These are phyloP conservation scores for Mycena filopes DNA, from an alignment of 768 basidiomycete genomes.

Conservation along the genomic window DNA sequence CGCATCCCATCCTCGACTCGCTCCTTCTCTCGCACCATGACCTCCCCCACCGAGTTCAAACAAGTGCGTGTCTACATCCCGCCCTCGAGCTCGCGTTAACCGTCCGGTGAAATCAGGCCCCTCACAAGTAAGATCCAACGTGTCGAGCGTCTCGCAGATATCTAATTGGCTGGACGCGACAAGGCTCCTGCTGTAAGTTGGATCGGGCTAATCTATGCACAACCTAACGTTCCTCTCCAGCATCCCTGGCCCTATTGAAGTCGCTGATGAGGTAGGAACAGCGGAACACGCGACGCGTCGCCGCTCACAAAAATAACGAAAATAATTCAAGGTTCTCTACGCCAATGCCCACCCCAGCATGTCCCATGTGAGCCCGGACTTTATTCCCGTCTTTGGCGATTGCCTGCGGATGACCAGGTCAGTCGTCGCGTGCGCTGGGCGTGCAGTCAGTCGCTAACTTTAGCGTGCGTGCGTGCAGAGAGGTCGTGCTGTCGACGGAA, in stretches of 20 bases:
- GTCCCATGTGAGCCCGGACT: conserved; percentile 90
- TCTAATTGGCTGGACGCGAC: conserved; percentile 34
- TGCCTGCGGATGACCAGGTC: conserved; percentile 87
- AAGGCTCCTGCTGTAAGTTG: conserved; percentile 63
- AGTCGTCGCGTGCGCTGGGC: conserved; percentile 30
- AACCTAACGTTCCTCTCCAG: conserved; percentile 45
- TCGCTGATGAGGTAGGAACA: conserved; percentile 55
- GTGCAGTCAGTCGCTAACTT: neutral
- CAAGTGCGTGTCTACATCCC: conserved; percentile 41
- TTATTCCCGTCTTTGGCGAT: conserved; percentile 89
- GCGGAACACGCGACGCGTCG: conserved; percentile 22
- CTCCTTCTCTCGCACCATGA: conserved; percentile 34
- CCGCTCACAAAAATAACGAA: neutral
- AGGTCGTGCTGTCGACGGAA: conserved; percentile 80
- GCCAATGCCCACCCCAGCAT: conserved; percentile 94
- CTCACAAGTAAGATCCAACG: conserved; percentile 57
- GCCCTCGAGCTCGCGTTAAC: conserved; percentile 26
- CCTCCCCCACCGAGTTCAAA: conserved; percentile 41
- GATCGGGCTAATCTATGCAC: conserved; percentile 3
- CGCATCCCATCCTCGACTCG: neutral
- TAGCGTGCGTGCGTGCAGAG: conserved; percentile 52
- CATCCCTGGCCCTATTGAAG: conserved; percentile 73
- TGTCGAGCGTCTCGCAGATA: neutral
- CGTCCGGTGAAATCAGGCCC: conserved; percentile 44
- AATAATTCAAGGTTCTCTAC: conserved; percentile 71